A percentile compares a stretch with the other conserved stretches of the same genome.
Evolutionary conservation across 441 rosid genomes (phyloP).

Genomic region (Croton laevigatus): DNA sequence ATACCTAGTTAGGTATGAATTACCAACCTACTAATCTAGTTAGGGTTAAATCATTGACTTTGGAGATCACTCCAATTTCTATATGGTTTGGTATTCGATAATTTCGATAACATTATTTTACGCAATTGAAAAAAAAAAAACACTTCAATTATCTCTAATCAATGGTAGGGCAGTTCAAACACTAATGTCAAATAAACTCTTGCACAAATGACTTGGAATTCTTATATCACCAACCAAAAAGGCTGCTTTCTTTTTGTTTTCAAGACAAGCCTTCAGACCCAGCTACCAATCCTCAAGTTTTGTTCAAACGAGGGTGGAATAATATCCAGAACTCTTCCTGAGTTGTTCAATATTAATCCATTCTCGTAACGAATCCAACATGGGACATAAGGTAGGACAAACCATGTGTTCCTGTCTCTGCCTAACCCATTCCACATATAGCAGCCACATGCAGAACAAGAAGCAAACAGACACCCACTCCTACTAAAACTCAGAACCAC

Average conservation of each 20-base stretch:
- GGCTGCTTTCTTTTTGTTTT: too few species aligned
- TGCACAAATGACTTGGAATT: too few species aligned
- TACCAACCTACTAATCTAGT: background rate
- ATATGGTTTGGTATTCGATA: too few species aligned
- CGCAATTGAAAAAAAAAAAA: too few species aligned
- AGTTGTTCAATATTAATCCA: background rate
- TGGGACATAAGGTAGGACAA: background rate
- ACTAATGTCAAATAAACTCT: too few species aligned
- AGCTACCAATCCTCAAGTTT: background rate
- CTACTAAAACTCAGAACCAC: slow-evolving; percentile 27
- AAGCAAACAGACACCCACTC: slow-evolving; percentile 34
- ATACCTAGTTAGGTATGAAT: background rate
- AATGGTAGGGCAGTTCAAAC: too few species aligned
- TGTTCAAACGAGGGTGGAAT: background rate
- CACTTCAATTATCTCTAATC: too few species aligned
- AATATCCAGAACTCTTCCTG: background rate
- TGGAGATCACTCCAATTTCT: too few species aligned
- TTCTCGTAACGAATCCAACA: background rate
- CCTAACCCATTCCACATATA: slow-evolving; percentile 26
- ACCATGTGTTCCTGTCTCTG: slow-evolving; percentile 36
- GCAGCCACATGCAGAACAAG: slow-evolving; percentile 15
- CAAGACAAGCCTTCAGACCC: background rate
- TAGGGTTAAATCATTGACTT: too few species aligned
- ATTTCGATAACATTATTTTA: too few species aligned
- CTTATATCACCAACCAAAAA: background rate